phyloP scores from a whole-genome alignment of 345 rosid genomes.

The Aquilaria sinensis region DNA sequence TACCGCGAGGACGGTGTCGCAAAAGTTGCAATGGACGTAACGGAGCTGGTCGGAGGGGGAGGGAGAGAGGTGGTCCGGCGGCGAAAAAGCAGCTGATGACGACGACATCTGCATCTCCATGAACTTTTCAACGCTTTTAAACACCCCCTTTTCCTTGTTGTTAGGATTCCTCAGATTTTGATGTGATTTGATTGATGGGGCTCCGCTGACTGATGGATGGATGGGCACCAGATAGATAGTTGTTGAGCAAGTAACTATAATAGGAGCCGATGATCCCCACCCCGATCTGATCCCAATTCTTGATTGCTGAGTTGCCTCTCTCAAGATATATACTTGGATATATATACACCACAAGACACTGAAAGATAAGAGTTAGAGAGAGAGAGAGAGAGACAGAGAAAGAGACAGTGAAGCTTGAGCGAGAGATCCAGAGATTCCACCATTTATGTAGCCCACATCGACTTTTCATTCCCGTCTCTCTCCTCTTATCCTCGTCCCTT shows the following conservation, averaged over 20 bases:
- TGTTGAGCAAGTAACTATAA: too few relatives aligned
- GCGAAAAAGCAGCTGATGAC: constrained; percentile 66
- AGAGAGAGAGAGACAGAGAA: constrained; percentile 13
- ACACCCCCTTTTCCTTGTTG: constrained; percentile 16
- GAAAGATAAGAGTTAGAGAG: constrained; percentile 8
- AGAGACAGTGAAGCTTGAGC: background rate
- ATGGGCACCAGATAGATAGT: constrained; percentile 19
- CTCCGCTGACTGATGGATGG: constrained; percentile 27
- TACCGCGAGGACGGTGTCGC: constrained; percentile 94
- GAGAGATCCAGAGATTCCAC: too few relatives aligned
- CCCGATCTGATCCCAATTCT: constrained; percentile 46
- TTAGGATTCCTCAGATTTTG: constrained; percentile 47
- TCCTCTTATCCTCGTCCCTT: background rate
- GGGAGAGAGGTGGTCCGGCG: constrained; percentile 79
- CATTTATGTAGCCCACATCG: too few relatives aligned
- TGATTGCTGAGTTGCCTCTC: constrained; percentile 49
- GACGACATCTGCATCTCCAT: constrained; percentile 46
- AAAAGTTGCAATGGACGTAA: constrained; percentile 94
- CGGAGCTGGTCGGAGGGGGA: constrained; percentile 88
- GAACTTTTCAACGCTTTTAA: constrained; percentile 12
- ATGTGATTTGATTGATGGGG: background rate
- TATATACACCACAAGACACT: constrained; percentile 9
- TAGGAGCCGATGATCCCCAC: constrained; percentile 22
- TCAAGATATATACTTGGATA: constrained; percentile 21
- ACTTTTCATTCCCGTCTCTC: constrained; percentile 2